These are phyloP conservation scores for Helotiales sp. DNA, from an alignment of 2,329 filamentous ascomycete species.

Conservation along the genomic window DNA sequence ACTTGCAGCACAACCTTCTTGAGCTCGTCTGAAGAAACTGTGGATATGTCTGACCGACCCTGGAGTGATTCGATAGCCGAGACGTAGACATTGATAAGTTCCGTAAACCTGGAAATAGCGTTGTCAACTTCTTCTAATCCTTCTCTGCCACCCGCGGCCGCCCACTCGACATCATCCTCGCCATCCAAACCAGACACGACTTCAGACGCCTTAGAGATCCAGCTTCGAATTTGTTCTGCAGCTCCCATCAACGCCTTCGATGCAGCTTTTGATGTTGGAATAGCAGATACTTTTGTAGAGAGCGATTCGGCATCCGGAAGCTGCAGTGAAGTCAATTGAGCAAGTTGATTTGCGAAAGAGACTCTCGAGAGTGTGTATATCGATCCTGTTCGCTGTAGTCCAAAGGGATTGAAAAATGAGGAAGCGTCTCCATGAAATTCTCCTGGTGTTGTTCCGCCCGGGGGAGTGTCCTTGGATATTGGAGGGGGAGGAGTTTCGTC, in stretches of 20 bases:
- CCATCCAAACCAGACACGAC: slow-evolving; percentile 89
- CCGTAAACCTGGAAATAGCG: slow-evolving; percentile 83
- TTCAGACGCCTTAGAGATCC: slow-evolving; percentile 91
- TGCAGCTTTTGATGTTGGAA: slow-evolving; percentile 84
- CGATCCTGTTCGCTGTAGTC: slow-evolving; percentile 74
- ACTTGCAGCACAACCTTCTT: slow-evolving; percentile 82
- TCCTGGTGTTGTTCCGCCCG: slow-evolving; percentile 45
- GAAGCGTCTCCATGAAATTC: slow-evolving; percentile 39
- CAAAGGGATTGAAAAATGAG: slow-evolving; percentile 70
- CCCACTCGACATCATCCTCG: slow-evolving; percentile 98
- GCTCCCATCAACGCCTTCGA: slow-evolving; percentile 83
- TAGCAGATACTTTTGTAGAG: slow-evolving; percentile 80
- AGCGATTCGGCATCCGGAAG: slow-evolving; percentile 85
- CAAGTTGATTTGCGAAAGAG: slow-evolving; percentile 91
- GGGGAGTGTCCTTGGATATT: slow-evolving; percentile 58
- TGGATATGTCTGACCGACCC: slow-evolving; percentile 73
- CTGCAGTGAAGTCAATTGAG: slow-evolving; percentile 87
- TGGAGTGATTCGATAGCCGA: slow-evolving; percentile 93
- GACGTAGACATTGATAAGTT: slow-evolving; percentile 90
- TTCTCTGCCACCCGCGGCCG: slow-evolving; percentile 82
- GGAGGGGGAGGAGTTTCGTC: slow-evolving; percentile 50
- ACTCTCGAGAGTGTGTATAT: slow-evolving; percentile 92
- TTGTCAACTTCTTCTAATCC: slow-evolving; percentile 74
- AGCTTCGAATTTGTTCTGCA: slow-evolving; percentile 89
- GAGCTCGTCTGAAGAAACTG: slow-evolving; percentile 73